phyloP scores from a whole-genome alignment of 345 rosid species.

The Eucalyptus sp. region DNA sequence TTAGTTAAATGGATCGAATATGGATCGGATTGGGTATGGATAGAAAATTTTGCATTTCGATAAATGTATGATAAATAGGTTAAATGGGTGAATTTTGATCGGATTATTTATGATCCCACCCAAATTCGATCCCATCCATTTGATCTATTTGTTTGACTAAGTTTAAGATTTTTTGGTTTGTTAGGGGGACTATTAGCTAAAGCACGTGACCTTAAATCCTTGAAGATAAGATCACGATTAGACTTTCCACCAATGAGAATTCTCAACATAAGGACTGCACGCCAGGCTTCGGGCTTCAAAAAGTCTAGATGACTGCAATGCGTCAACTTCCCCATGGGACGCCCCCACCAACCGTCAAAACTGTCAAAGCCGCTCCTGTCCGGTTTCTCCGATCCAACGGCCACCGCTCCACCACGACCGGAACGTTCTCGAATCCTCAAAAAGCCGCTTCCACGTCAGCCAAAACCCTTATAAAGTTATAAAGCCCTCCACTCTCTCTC shows the following conservation, averaged over 20 bases:
- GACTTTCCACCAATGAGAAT: background rate
- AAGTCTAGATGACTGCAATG: background rate
- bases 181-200: fast-evolving
- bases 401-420: background rate
- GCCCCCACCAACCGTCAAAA: background rate
- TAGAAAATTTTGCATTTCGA: fast-evolving
- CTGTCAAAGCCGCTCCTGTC: background rate
- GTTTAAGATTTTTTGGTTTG: background rate
- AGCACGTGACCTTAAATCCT: background rate
- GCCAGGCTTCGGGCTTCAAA: background rate
- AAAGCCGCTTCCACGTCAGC: background rate
- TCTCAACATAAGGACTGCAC: background rate
- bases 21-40: fast-evolving
- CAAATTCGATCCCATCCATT: fast-evolving
- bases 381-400: background rate
- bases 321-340: background rate
- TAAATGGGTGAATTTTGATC: fast-evolving
- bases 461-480: background rate
- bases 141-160: fast-evolving
- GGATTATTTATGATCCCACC: too few species aligned
- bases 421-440: conserved; percentile 4
- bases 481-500: background rate
- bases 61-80: fast-evolving
- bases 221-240: background rate
- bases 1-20: too few species aligned